Percentiles rank a stretch among this genome's conserved stretches.
Evolutionary conservation across 164 flowering plant genomes (phyloP).

Genomic region (Tinospora cordifolia): DNA sequence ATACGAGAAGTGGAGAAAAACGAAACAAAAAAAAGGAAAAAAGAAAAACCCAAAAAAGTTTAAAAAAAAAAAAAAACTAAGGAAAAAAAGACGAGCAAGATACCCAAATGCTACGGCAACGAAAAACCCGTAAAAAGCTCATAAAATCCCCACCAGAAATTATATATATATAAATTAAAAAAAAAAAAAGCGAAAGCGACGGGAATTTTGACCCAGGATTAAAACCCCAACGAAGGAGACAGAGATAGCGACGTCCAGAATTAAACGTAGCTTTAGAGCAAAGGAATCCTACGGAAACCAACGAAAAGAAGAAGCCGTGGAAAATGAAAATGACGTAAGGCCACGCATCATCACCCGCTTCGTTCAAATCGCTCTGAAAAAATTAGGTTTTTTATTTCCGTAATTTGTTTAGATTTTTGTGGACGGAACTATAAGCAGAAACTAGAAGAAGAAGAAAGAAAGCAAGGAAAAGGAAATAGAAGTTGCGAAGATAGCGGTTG

Average conservation of each 20-base stretch:
- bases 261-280: not conserved
- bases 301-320: not conserved
- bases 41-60: not conserved
- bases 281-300: not conserved
- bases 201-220: not conserved
- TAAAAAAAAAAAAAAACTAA: not conserved
- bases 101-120: constrained; percentile 2
- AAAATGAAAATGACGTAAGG: not conserved
- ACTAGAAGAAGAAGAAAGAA: not conserved
- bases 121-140: not conserved
- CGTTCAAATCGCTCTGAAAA: not conserved
- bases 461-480: not conserved
- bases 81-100: not conserved
- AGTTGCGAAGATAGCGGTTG: constrained; percentile 2
- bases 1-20: not conserved
- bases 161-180: not conserved
- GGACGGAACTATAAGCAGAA: not conserved
- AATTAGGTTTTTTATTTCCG: not conserved
- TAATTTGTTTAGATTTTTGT: too few relatives aligned
- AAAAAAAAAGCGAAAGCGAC: not conserved
- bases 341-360: not conserved
- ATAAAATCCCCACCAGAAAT: not conserved
- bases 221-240: not conserved
- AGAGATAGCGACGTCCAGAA: not conserved
- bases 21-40: not conserved